Evolutionary conservation across 31 red algal species (phyloP), one percentile per base, ranked within the genome.

Genomic region (Endocladia muricata): DNA sequence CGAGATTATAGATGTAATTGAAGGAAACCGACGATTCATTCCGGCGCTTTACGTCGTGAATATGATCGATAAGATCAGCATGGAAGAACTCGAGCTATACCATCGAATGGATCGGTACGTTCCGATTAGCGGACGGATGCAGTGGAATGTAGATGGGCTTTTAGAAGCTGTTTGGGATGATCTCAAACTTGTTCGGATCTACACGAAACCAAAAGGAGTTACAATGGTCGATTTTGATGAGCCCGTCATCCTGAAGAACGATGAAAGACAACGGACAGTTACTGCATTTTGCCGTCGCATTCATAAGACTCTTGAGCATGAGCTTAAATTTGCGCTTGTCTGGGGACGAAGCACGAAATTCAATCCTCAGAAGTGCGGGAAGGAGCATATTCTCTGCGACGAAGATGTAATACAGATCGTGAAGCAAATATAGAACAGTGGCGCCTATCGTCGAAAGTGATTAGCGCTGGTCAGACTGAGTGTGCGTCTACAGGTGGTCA

Each of bases 141-240:
- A 90, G 41, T 98, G 96, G 96, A 98, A 98, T 68, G 81, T 98
- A 37, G 96, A 94, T 78, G 96, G 91, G 13, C 74, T 98, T 4
- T 69, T 98, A 39, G 91, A 98, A 49, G 70, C 64, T 9, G 79
- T 98, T 44, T 98, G 96, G 96, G 62, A 77, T 35, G 84, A 94
- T 34, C 88, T 98, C 19, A 83, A 89, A 55, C 76, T 98, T 13
- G 79, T 98, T 4, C 91, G 96, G 2, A 82, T 98, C 28, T 98
- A 98, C 75, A 98, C 96, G 6, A 98, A 98, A 61, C 96, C 96
- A 33, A 94, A 94, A 44, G 96, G 96, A 6, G 83, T 92, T n/a
- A 69, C 68, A 11, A 80, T 96, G 1, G 86, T 93, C 2, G 96
- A 98, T 73, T 94, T 91, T 77, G 87, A 78, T 26, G 91, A 88